Conservation (phyloP, 306 rosid genomes). For the Elaeagnus macrophylla region DNA sequence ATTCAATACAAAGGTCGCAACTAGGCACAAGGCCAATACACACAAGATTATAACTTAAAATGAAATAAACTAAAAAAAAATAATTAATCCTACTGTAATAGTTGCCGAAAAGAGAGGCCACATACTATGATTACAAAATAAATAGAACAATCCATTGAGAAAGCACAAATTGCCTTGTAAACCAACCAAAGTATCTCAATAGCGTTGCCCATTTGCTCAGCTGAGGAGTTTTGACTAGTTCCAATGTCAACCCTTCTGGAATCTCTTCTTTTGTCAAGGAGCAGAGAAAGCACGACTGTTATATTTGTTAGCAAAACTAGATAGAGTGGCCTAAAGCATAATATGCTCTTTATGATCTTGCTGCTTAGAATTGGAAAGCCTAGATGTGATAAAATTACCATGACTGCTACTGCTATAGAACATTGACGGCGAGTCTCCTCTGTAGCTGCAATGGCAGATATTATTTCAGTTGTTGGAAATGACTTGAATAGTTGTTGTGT, state of each 20-base stretch:
- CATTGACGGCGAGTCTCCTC: slow-evolving; percentile 38
- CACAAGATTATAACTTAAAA: no score
- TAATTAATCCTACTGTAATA: neutral
- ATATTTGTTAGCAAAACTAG: slow-evolving; percentile 54
- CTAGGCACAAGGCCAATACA: no score
- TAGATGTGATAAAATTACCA: slow-evolving; percentile 39
- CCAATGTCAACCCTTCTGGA: slow-evolving; percentile 13
- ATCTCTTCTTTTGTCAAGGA: slow-evolving; percentile 31
- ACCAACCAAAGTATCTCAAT: slow-evolving; percentile 41
- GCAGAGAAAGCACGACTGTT: slow-evolving; percentile 44
- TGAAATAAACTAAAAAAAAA: slow-evolving; percentile 3
- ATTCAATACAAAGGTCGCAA: no score
- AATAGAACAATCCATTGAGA: slow-evolving; percentile 64
- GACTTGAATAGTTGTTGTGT: neutral
- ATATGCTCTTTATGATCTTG: slow-evolving; percentile 25
- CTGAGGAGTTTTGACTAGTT: slow-evolving; percentile 4
- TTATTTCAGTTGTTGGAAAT: slow-evolving; percentile 37
- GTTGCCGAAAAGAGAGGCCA: slow-evolving; percentile 39
- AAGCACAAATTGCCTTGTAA: slow-evolving; percentile 47
- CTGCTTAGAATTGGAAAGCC: slow-evolving; percentile 36
- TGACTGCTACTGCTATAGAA: slow-evolving; percentile 41
- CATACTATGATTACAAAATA: slow-evolving; percentile 55
- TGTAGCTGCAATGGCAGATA: slow-evolving; percentile 46
- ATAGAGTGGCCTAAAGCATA: slow-evolving; percentile 51
- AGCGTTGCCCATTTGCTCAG: slow-evolving; percentile 28